phyloP scores from a whole-genome alignment of 2,329 filamentous ascomycete species.

The Colletotrichum magnum region DNA sequence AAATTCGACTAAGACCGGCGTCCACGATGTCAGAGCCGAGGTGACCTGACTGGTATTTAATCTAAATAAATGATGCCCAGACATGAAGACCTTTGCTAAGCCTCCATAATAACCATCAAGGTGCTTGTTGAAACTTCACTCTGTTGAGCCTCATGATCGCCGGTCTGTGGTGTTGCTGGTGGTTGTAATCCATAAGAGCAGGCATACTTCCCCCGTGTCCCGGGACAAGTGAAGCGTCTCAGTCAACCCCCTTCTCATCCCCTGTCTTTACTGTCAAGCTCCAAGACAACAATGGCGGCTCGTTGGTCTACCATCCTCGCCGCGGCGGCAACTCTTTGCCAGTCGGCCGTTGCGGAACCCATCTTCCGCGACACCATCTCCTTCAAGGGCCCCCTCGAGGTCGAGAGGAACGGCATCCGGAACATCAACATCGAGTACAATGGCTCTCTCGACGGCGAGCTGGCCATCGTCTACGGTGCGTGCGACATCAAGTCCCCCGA shows the following conservation, averaged over 20 bases:
- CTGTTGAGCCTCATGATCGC: constrained; percentile 18
- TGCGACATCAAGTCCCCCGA: constrained; percentile 26
- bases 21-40: not conserved
- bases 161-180: not conserved
- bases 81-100: not conserved
- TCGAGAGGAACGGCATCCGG: constrained; percentile 39
- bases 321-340: constrained; percentile 26
- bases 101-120: constrained; percentile 21
- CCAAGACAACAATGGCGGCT: constrained; percentile 18
- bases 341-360: constrained; percentile 17
- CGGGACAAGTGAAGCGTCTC: not conserved
- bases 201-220: too few relatives aligned
- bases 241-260: not conserved
- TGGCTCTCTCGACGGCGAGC: constrained; percentile 42
- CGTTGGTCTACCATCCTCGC: constrained; percentile 22
- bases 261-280: not conserved
- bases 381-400: constrained; percentile 33
- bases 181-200: constrained; percentile 2
- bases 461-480: constrained; percentile 41
- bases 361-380: constrained; percentile 20
- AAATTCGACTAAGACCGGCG: constrained; percentile 17
- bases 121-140: constrained; percentile 25
- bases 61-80: constrained; percentile 24
- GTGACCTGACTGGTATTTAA: not conserved
- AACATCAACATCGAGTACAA: constrained; percentile 44